Evolutionary conservation across 2,329 filamentous ascomycete genomes (phyloP), one percentile per base, ranked within the genome.

Genomic region (Erysiphe pisi): DNA sequence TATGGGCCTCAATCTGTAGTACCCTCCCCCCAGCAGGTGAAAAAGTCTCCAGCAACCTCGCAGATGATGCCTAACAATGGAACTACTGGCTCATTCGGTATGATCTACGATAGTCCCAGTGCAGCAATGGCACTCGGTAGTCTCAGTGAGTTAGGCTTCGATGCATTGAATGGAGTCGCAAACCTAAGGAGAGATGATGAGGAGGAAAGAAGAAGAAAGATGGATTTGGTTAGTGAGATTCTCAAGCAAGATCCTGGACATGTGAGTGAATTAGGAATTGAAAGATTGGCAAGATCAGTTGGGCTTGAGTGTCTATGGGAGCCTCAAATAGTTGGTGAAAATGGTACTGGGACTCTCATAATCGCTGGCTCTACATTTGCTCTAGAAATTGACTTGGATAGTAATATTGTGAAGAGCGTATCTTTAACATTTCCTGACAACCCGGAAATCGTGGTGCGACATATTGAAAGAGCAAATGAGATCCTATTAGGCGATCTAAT

Each of bases 251-350:
- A 82, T 79, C 87, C 88, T 78, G 90, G 90, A 4, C 84, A 89
- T 61, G 89, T 94, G 56, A 92, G 91, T 79, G 90, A 92, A 80
- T 89, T 91, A 45, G 91, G 91, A 1, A 85, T 95, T n/a, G 89
- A 91, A 82, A 86, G 91, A 76, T 84, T 94, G 45, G 90, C 89
- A 12, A 87, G 88, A 80, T 86, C 88, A 77, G 85, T 90, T 76
- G 91, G 90, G n/a, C 84, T 91, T 58, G 89, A 90, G 78, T 86
- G 85, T 77, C 83, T 90, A 18, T 89, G 87, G 84, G 88, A 91
- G 79, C 85, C 85, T 43, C 81, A 84, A 70, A 84, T 83, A 65
- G 83, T 83, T 25, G 83, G 84, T 25, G 84, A 84, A 43, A 84
- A 85, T 25, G 84, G 84, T 61, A 87, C 86, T 79, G 84, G 84